Base-by-base conservation (phyloP, 495 filamentous ascomycete species). In the Penicillium cosmopolitanum region DNA sequence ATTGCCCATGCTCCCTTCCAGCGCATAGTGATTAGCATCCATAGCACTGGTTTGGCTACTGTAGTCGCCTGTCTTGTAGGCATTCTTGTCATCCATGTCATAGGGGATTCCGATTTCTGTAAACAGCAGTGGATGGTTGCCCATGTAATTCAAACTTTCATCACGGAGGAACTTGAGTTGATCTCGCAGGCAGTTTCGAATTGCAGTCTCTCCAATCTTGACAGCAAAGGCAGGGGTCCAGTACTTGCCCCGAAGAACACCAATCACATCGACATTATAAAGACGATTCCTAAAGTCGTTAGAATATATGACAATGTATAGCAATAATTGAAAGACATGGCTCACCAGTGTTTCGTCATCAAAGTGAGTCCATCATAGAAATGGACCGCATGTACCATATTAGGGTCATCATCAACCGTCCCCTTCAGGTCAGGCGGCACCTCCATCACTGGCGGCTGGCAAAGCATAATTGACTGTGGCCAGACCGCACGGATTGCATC, bases 81-180 rank as follows among this genome's bases (percentile, higher is more conserved):
- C 95, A 62, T 92, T 76, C 73, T 96, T 90, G 56, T 96, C 85
- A 66, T 99, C 93, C 95, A 99, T 99, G 71, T 99, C 96, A 68
- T 97, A 99, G 0, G 95, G 95, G 59, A 98, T 97, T 23, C 95
- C 95, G 64, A 97, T 97, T 66, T 99, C 95, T 1, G 91, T 96
- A 69, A 96, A 89, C 11, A 98, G 76, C 63, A 94, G 89, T 1
- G 95, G 95, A 63, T 96, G 95, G 35, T 88, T 84, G 15, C 95
- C 95, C 83, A 97, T 92, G 54, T 94, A 87, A 35, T 94, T 88
- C 16, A 87, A 72, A n/a, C 96, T 96, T 73, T 98, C 95, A 57
- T 96, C 81, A 52, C 86, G 83, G 36, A 98, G 92, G 13, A 89
- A 89, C 16, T 87, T 84, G n/a, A 98, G 84, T 64, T 98, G 95